Evolutionary conservation across 805 yeast genomes (phyloP).

Genomic region (Millerozyma acaciae): DNA sequence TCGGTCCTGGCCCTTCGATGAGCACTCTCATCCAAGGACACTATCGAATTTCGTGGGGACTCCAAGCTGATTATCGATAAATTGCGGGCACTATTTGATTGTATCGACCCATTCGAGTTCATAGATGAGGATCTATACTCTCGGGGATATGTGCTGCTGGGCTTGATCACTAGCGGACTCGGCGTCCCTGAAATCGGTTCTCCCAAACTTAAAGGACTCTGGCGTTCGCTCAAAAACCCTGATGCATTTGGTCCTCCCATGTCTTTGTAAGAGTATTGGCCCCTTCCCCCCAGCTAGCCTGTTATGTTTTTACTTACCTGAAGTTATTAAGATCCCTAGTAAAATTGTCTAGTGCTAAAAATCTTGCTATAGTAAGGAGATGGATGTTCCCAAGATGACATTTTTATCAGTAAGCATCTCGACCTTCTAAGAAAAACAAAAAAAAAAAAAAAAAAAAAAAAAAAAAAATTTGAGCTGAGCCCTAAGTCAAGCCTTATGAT

Average conservation of each 20-base stretch:
- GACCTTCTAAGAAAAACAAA: too few species aligned
- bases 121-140: conserved; percentile 32
- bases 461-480: too few species aligned
- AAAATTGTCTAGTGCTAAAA: too few species aligned
- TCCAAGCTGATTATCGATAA: conserved; percentile 36
- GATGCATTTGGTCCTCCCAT: conserved; percentile 1
- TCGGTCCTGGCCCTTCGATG: conserved; percentile 30
- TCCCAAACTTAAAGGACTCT: conserved; percentile 10
- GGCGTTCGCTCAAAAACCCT: conserved; percentile 9
- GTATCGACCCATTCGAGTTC: conserved; percentile 27
- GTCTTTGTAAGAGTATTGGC: too few species aligned
- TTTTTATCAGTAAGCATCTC: too few species aligned
- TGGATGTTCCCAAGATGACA: too few species aligned
- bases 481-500: too few species aligned
- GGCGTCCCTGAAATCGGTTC: conserved; percentile 8
- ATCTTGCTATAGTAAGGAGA: too few species aligned
- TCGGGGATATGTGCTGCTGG: conserved; percentile 8
- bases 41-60: conserved; percentile 39
- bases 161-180: conserved; percentile 12
- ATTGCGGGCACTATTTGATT: conserved; percentile 26
- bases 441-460: too few species aligned
- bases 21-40: conserved; percentile 33
- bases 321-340: too few species aligned
- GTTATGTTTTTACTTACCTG: too few species aligned
- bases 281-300: too few species aligned